These are phyloP conservation scores for Jasminum sambac DNA, from an alignment of 257 asterid species.

Conservation along the genomic window DNA sequence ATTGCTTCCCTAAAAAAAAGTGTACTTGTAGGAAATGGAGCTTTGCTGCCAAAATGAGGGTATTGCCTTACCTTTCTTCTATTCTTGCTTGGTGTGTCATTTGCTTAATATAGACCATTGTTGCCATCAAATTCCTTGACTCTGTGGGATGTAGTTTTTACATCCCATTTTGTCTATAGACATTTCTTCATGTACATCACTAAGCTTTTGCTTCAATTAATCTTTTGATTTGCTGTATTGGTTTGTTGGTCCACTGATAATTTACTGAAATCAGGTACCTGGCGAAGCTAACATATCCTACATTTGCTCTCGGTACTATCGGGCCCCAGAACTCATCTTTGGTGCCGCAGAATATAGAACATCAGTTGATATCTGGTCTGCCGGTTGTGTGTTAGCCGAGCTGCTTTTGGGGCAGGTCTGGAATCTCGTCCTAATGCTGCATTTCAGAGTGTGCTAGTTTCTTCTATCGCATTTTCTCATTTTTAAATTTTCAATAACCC, in stretches of 20 bases:
- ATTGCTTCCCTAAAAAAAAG: neutral
- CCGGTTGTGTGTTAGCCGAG: conserved; percentile 94
- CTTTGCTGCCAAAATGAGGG: neutral
- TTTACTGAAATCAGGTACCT: conserved; percentile 51
- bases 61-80: neutral
- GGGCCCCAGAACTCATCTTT: conserved; percentile 91
- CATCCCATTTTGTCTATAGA: conserved; percentile 6
- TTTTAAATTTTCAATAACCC: conserved; percentile 10
- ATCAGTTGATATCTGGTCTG: conserved; percentile 91
- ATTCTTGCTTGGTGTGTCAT: neutral
- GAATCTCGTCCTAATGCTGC: conserved; percentile 14
- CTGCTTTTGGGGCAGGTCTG: conserved; percentile 87
- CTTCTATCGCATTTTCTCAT: conserved; percentile 1
- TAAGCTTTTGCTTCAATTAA: neutral
- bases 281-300: conserved; percentile 92
- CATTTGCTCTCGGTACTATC: conserved; percentile 91
- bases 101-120: neutral
- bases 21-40: too few species aligned
- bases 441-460: neutral
- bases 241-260: conserved; percentile 26
- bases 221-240: neutral
- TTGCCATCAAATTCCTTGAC: neutral
- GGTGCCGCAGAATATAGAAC: conserved; percentile 87
- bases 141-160: neutral
- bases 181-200: neutral